Evolutionary conservation across 345 rosid genomes (phyloP).

Genomic region (Rhodomyrtus tomentosa): DNA sequence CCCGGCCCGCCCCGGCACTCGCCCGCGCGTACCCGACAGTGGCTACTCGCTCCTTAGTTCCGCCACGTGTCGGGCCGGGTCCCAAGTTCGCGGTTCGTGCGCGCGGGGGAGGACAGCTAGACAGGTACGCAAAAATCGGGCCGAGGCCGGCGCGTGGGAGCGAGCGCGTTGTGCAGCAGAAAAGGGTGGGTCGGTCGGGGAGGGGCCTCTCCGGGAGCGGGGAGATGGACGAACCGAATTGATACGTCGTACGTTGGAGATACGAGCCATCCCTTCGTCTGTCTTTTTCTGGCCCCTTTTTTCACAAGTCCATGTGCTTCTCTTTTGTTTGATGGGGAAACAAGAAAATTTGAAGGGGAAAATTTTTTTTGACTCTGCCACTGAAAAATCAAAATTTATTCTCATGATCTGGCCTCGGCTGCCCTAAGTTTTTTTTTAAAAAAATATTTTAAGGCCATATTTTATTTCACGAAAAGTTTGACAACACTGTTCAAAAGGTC

Average conservation of each 20-base stretch:
- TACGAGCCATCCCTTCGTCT: neutral
- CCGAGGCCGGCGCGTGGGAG: neutral
- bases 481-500: neutral
- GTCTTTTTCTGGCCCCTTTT: neutral
- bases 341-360: too few relatives aligned
- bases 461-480: neutral
- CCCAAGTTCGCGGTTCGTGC: neutral
- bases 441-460: too few relatives aligned
- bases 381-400: too few relatives aligned
- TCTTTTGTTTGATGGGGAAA: neutral
- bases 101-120: neutral
- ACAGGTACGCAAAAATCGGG: neutral
- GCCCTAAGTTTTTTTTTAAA: neutral
- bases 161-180: neutral
- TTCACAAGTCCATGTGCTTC: neutral
- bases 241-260: neutral
- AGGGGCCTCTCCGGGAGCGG: neutral
- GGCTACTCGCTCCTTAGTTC: neutral
- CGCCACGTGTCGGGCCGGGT: neutral
- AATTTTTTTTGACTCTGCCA: too few relatives aligned
- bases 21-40: neutral
- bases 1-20: neutral
- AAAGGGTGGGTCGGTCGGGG: neutral
- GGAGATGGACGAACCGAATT: neutral
- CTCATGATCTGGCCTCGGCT: neutral